Evolutionary conservation across 306 rosid species (phyloP).

Genomic region (Lathyrus tuberosus): DNA sequence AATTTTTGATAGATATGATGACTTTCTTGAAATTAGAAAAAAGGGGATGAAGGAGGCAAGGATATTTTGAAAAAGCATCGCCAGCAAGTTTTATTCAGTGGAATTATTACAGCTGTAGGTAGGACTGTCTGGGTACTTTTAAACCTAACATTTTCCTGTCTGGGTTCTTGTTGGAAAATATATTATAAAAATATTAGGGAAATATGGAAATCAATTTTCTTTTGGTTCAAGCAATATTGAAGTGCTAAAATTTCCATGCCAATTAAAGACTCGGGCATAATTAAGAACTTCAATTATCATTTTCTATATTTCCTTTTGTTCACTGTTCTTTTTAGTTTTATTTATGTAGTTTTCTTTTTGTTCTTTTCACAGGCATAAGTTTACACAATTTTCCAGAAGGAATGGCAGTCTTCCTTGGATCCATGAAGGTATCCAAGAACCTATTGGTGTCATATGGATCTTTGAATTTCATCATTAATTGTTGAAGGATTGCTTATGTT

Average conservation of each 20-base stretch:
- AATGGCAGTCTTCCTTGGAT: slow-evolving; percentile 99
- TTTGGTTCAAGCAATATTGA: slow-evolving; percentile 16
- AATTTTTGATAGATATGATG: slow-evolving; percentile 46
- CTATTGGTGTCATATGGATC: slow-evolving; percentile 32
- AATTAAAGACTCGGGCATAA: slow-evolving; percentile 10
- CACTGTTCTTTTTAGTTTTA: slow-evolving; percentile 17
- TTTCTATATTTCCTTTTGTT: slow-evolving; percentile 13
- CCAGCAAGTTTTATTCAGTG: slow-evolving; percentile 88
- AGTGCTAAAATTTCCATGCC: slow-evolving; percentile 17
- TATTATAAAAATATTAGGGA: slow-evolving; percentile 1
- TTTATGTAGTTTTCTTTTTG: background rate
- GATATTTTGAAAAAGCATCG: slow-evolving; percentile 90
- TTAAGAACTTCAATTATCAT: slow-evolving; percentile 23
- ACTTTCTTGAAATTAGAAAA: slow-evolving; percentile 63
- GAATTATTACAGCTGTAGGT: slow-evolving; percentile 92
- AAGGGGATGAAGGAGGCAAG: slow-evolving; percentile 79
- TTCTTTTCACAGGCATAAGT: slow-evolving; percentile 75
- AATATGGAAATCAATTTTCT: slow-evolving; percentile 6
- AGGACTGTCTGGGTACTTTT: slow-evolving; percentile 49
- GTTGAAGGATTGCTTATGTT: slow-evolving; percentile 30
- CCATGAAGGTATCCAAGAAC: slow-evolving; percentile 71
- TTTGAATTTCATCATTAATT: slow-evolving; percentile 30
- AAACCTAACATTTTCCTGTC: slow-evolving; percentile 35
- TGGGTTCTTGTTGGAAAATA: slow-evolving; percentile 13
- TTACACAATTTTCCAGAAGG: slow-evolving; percentile 99